phyloP scores from a whole-genome alignment of 2,329 filamentous ascomycete species.

The Diaporthe eres region DNA sequence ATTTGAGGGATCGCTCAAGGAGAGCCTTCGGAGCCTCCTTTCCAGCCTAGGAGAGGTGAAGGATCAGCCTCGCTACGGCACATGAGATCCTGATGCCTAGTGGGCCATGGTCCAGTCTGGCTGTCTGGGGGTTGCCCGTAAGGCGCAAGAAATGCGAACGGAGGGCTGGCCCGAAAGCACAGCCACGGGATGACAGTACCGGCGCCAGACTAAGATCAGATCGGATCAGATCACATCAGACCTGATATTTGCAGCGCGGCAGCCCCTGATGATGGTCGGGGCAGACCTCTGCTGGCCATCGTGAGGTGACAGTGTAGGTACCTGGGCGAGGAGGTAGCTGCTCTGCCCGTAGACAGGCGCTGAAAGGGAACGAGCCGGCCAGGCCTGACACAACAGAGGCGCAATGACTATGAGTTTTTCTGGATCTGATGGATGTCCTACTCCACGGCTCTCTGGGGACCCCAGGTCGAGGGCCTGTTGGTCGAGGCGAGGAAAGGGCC shows the following conservation, averaged over 20 bases:
- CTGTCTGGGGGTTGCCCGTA: constrained; percentile 23
- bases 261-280: constrained; percentile 11
- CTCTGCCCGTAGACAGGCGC: background rate
- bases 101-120: constrained; percentile 31
- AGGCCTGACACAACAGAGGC: background rate
- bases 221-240: constrained; percentile 28
- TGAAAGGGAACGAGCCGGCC: background rate
- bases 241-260: background rate
- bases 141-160: constrained; percentile 6
- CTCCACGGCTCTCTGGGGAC: background rate
- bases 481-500: background rate
- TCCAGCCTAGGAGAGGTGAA: constrained; percentile 37
- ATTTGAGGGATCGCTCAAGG: constrained; percentile 3
- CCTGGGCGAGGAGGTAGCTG: background rate
- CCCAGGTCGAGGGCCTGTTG: constrained; percentile 6
- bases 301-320: background rate
- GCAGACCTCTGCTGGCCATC: constrained; percentile 17
- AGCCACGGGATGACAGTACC: constrained; percentile 38
- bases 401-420: background rate
- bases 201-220: constrained; percentile 32
- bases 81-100: constrained; percentile 42
- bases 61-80: constrained; percentile 41
- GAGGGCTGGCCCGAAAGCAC: constrained; percentile 38
- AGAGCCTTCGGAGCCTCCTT: constrained; percentile 29
- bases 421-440: background rate